These are phyloP conservation scores for Solanum virginianum DNA, from an alignment of 257 asterid genomes.

Conservation along the genomic window DNA sequence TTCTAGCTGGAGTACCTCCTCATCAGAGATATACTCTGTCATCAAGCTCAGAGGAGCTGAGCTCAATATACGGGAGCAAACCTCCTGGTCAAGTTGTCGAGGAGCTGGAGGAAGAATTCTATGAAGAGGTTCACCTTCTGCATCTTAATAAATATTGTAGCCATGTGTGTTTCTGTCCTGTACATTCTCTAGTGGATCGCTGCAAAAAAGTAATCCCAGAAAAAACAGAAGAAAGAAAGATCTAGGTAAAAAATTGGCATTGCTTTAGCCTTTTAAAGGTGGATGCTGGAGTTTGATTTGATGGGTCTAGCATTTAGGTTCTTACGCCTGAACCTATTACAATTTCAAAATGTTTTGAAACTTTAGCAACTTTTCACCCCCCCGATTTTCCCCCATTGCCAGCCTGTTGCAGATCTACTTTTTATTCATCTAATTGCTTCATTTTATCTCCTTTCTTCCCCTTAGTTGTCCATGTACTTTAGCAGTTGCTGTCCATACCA, in stretches of 20 bases:
- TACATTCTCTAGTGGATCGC: constrained; percentile 2
- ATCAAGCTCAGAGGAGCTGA: constrained; percentile 77
- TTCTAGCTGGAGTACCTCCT: constrained; percentile 87
- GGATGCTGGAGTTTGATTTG: neutral
- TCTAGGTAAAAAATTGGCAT: neutral
- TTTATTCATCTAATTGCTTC: neutral
- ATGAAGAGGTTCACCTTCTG: constrained; percentile 59
- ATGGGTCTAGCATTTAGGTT: neutral
- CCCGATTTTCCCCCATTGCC: neutral
- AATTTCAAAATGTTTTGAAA: neutral
- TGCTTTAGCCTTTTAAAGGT: neutral
- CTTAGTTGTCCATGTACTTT: neutral
- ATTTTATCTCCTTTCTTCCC: neutral
- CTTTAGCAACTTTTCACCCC: neutral
- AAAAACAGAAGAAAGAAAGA: neutral
- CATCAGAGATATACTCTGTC: constrained; percentile 72
- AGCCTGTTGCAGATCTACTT: neutral
- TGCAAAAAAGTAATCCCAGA: neutral
- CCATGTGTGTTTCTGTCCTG: neutral
- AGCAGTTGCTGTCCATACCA: neutral
- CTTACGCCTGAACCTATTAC: neutral
- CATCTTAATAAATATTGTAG: neutral
- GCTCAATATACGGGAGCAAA: constrained; percentile 71
- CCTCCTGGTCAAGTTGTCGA: constrained; percentile 45
- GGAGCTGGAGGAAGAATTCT: constrained; percentile 86